Percentiles rank a stretch among this genome's conserved stretches.
Evolutionary conservation across 1,284 basidiomycete species (phyloP).

Genomic region (Trichosporon ovoides): DNA sequence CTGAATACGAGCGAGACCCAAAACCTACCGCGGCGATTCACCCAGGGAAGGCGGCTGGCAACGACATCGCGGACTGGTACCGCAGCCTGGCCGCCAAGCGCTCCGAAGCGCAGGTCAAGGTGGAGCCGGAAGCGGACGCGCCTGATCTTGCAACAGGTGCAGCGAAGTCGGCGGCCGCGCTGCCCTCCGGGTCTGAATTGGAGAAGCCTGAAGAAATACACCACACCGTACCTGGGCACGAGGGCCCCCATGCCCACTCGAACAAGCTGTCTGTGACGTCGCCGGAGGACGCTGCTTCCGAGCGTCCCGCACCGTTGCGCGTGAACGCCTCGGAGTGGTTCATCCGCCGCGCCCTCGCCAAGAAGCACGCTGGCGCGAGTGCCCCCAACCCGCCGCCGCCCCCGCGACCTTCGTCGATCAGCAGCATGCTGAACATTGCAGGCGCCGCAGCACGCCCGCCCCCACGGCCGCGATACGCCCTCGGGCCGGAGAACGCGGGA

Average conservation of each 20-base stretch:
- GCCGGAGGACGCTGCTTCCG: too few relatives aligned
- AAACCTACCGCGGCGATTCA: not conserved
- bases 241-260: not conserved
- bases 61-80: slow-evolving; percentile 38
- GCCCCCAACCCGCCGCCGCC: slow-evolving; percentile 8
- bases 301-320: slow-evolving; percentile 22
- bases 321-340: slow-evolving; percentile 42
- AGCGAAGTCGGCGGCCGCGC: too few relatives aligned
- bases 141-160: not conserved
- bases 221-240: not conserved
- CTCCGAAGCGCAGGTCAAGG: not conserved
- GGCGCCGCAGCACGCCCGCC: slow-evolving; percentile 8
- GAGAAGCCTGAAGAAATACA: not conserved
- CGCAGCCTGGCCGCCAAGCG: slow-evolving; percentile 14
- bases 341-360: slow-evolving; percentile 41
- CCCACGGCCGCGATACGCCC: slow-evolving; percentile 27
- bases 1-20: slow-evolving; percentile 3
- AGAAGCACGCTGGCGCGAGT: slow-evolving; percentile 2
- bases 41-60: slow-evolving; percentile 19
- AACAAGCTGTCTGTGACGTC: not conserved
- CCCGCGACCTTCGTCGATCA: slow-evolving; percentile 26
- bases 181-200: not conserved
- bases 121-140: not conserved
- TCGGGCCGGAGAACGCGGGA: slow-evolving; percentile 44
- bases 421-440: slow-evolving; percentile 28